These are phyloP conservation scores for Russula earlei DNA, from an alignment of 768 basidiomycete species.

Conservation along the genomic window DNA sequence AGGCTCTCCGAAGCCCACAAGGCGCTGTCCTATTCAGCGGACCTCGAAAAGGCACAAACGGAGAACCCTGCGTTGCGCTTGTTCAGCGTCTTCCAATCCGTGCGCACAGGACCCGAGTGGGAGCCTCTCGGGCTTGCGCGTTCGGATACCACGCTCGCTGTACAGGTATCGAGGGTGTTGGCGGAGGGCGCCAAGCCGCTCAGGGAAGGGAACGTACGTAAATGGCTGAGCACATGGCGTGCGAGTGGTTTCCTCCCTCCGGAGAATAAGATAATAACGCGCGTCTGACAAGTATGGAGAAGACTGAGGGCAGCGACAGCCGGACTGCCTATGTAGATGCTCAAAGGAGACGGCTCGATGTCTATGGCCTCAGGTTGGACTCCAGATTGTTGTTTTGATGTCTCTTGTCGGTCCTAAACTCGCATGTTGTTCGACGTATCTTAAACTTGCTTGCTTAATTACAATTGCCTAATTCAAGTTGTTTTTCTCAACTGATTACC, in stretches of 20 bases:
- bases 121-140: conserved; percentile 22
- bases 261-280: neutral
- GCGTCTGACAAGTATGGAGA: neutral
- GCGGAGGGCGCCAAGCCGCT: conserved; percentile 4
- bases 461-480: no score
- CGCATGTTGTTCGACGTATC: no score
- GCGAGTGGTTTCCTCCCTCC: conserved; percentile 14
- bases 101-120: conserved; percentile 16
- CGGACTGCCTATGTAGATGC: neutral
- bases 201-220: conserved; percentile 13
- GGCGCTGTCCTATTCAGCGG: conserved; percentile 1
- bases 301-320: neutral
- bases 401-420: no score
- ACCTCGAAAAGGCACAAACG: conserved; percentile 13
- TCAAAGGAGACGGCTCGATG: neutral
- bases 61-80: conserved; percentile 17
- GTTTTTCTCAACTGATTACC: no score
- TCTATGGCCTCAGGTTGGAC: conserved; percentile 4
- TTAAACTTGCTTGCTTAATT: no score
- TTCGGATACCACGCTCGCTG: conserved; percentile 15
- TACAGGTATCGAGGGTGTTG: conserved; percentile 16
- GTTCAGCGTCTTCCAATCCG: conserved; percentile 15
- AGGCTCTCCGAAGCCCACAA: conserved; percentile 16
- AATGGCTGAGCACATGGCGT: conserved; percentile 16
- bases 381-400: conserved; percentile 1